phyloP scores from a whole-genome alignment of 2,329 filamentous ascomycete genomes.

The Aspergillus sojae region DNA sequence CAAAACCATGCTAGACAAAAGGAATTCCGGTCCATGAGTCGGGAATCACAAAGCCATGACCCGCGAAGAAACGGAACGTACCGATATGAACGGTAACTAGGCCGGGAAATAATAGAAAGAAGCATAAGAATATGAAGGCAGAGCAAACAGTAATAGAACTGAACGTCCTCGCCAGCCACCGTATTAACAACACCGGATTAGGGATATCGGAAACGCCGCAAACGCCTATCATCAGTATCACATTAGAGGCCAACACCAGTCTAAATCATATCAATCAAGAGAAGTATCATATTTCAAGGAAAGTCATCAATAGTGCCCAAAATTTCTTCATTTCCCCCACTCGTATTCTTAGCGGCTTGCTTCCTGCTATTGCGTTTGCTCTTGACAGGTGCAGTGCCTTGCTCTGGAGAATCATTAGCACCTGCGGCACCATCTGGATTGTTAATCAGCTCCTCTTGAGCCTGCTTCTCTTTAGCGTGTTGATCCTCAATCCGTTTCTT shows the following conservation, averaged over 20 bases:
- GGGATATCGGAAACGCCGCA: slow-evolving; percentile 10
- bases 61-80: background rate
- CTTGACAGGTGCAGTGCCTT: slow-evolving; percentile 29
- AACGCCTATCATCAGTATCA: slow-evolving; percentile 5
- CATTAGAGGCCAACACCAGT: slow-evolving; percentile 1
- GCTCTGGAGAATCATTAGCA: slow-evolving; percentile 27
- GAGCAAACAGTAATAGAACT: background rate
- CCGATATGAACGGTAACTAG: background rate
- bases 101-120: slow-evolving; percentile 1
- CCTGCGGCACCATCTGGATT: slow-evolving; percentile 42
- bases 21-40: background rate
- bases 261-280: slow-evolving; percentile 7
- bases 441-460: slow-evolving; percentile 46
- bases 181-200: background rate
- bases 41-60: background rate
- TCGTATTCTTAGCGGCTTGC: slow-evolving; percentile 27
- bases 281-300: slow-evolving; percentile 19
- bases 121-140: background rate
- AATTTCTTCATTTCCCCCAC: slow-evolving; percentile 45
- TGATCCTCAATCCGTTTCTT: slow-evolving; percentile 51
- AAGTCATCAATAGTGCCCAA: slow-evolving; percentile 43
- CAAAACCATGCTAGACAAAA: slow-evolving; percentile 2
- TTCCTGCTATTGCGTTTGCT: slow-evolving; percentile 35
- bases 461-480: slow-evolving; percentile 47
- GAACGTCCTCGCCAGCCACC: slow-evolving; percentile 7